Percentiles rank a stretch among this genome's conserved stretches.
Evolutionary conservation across 441 rosid species (phyloP).

Genomic region (Gossypium trilobum): DNA sequence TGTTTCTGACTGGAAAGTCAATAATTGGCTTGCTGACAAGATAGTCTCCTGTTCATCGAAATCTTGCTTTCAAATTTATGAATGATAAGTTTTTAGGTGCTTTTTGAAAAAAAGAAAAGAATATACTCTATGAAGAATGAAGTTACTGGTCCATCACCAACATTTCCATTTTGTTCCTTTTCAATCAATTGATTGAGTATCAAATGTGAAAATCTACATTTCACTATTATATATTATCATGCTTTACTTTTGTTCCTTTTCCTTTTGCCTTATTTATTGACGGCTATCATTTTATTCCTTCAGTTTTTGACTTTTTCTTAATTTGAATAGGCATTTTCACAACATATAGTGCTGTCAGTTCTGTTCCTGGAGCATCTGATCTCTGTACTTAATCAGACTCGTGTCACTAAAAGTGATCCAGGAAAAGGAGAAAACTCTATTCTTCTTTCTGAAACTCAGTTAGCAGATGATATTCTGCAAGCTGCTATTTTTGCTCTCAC

Average conservation of each 20-base stretch:
- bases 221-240: not conserved
- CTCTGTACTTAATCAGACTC: conserved; percentile 54
- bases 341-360: conserved; percentile 66
- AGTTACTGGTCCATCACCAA: conserved; percentile 6
- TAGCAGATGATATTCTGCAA: conserved; percentile 61
- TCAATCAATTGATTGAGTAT: not conserved
- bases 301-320: conserved; percentile 8
- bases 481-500: conserved; percentile 89
- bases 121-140: not conserved
- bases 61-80: not conserved
- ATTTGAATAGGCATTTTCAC: conserved; percentile 67
- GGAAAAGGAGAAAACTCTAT: conserved; percentile 55
- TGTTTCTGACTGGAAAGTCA: not conserved
- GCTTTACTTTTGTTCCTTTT: not conserved
- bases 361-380: conserved; percentile 79
- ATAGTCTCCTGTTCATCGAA: not conserved
- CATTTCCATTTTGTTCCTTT: not conserved
- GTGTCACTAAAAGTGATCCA: conserved; percentile 40
- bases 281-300: not conserved
- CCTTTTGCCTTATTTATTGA: not conserved
- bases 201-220: not conserved
- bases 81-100: not conserved
- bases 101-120: not conserved
- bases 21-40: conserved; percentile 2
- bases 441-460: conserved; percentile 40